Evolutionary conservation across 164 flowering plant species (phyloP).

Genomic region (Umbellularia californica): DNA sequence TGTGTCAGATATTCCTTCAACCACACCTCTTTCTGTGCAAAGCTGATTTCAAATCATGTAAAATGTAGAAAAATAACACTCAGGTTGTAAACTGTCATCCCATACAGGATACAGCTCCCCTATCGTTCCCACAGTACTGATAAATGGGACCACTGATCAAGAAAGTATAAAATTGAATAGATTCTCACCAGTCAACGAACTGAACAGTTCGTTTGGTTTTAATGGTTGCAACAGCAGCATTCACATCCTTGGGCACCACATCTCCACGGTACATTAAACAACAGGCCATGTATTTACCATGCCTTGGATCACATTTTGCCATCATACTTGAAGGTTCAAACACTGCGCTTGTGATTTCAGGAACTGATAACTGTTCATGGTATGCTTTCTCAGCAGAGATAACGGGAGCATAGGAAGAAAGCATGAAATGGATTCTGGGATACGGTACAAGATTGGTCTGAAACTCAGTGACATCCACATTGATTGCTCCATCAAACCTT

Average conservation of each 20-base stretch:
- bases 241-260: slow-evolving; percentile 94
- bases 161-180: neutral
- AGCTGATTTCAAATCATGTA: too few species aligned
- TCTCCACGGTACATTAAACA: slow-evolving; percentile 95
- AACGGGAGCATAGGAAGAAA: slow-evolving; percentile 94
- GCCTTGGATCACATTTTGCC: slow-evolving; percentile 96
- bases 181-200: slow-evolving; percentile 87
- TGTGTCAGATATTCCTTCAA: too few species aligned
- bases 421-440: slow-evolving; percentile 94
- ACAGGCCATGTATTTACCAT: slow-evolving; percentile 95
- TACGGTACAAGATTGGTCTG: slow-evolving; percentile 93
- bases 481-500: slow-evolving; percentile 93
- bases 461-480: slow-evolving; percentile 82
- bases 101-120: too few species aligned
- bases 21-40: too few species aligned
- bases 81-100: too few species aligned
- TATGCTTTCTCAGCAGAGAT: slow-evolving; percentile 57
- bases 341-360: slow-evolving; percentile 90
- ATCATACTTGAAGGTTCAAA: slow-evolving; percentile 96
- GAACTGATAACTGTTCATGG: slow-evolving; percentile 88
- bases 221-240: slow-evolving; percentile 88
- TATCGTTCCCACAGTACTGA: too few species aligned
- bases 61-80: too few species aligned
- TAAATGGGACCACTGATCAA: too few species aligned
- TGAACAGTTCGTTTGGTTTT: slow-evolving; percentile 89